Evolutionary conservation across 2,329 filamentous ascomycete species (phyloP).

Genomic region (Ambrosiella cleistominuta): DNA sequence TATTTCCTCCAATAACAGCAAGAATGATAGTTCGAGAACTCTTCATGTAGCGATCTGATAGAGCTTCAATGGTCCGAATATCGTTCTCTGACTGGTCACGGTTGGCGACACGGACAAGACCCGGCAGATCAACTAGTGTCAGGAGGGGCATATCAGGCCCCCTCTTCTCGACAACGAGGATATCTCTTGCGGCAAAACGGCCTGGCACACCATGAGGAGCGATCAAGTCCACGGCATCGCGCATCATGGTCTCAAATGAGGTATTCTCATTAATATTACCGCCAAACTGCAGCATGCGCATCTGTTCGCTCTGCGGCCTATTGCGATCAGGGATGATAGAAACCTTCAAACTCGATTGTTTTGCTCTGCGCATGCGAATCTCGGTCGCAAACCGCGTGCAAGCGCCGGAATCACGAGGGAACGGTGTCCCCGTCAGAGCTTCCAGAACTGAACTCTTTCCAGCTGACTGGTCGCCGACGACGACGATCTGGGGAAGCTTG

Average conservation of each 20-base stretch:
- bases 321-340: constrained; percentile 38
- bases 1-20: constrained; percentile 37
- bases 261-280: constrained; percentile 27
- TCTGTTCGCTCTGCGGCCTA: constrained; percentile 29
- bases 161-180: constrained; percentile 40
- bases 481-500: constrained; percentile 42
- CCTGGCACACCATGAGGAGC: constrained; percentile 32
- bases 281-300: constrained; percentile 29
- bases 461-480: constrained; percentile 46
- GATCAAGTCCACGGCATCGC: constrained; percentile 32
- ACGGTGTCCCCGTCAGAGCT: constrained; percentile 43
- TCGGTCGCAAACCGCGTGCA: constrained; percentile 47
- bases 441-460: constrained; percentile 48
- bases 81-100: constrained; percentile 35
- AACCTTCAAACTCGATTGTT: constrained; percentile 28
- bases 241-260: constrained; percentile 33
- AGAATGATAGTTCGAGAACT: constrained; percentile 37
- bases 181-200: constrained; percentile 33
- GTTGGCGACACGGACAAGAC: constrained; percentile 36
- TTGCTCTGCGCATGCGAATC: constrained; percentile 33
- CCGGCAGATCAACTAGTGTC: constrained; percentile 44
- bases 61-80: constrained; percentile 31
- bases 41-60: constrained; percentile 39
- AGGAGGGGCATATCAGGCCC: constrained; percentile 42
- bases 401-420: constrained; percentile 40